These are phyloP conservation scores for Colletotrichum spaethianum DNA, from an alignment of 2,329 filamentous ascomycete genomes.

Conservation along the genomic window DNA sequence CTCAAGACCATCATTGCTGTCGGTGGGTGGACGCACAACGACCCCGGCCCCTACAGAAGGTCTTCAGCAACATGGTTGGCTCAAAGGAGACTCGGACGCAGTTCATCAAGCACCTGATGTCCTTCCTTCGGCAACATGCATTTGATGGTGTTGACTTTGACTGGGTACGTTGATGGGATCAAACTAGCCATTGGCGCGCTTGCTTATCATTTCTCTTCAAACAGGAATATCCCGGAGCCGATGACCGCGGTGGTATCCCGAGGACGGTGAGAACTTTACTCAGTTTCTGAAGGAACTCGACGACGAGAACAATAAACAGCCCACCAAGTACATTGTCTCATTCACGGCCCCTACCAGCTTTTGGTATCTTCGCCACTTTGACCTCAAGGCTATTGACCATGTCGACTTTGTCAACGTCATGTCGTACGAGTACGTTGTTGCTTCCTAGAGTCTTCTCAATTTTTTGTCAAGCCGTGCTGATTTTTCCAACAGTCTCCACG, in stretches of 20 bases:
- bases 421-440: slow-evolving; percentile 10
- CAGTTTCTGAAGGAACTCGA: slow-evolving; percentile 44
- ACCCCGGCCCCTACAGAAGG: slow-evolving; percentile 46
- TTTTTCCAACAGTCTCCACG: slow-evolving; percentile 57
- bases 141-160: slow-evolving; percentile 42
- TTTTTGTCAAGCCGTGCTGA: not conserved
- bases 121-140: slow-evolving; percentile 26
- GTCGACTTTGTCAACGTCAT: slow-evolving; percentile 32
- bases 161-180: slow-evolving; percentile 19
- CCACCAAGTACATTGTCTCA: slow-evolving; percentile 42
- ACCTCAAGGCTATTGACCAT: slow-evolving; percentile 37
- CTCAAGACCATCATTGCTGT: slow-evolving; percentile 54
- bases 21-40: slow-evolving; percentile 59
- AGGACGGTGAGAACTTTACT: slow-evolving; percentile 45
- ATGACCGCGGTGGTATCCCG: slow-evolving; percentile 45
- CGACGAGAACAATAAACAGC: slow-evolving; percentile 30
- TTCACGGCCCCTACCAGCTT: slow-evolving; percentile 47
- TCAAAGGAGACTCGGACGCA: slow-evolving; percentile 14
- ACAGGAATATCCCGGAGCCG: slow-evolving; percentile 37
- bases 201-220: not conserved
- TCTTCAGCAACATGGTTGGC: slow-evolving; percentile 47
- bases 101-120: slow-evolving; percentile 27
- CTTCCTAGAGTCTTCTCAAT: not conserved
- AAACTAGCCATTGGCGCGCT: no score
- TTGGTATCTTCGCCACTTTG: slow-evolving; percentile 50